phyloP scores from a whole-genome alignment of 2,329 filamentous ascomycete species.

The Ophiostoma populinum region DNA sequence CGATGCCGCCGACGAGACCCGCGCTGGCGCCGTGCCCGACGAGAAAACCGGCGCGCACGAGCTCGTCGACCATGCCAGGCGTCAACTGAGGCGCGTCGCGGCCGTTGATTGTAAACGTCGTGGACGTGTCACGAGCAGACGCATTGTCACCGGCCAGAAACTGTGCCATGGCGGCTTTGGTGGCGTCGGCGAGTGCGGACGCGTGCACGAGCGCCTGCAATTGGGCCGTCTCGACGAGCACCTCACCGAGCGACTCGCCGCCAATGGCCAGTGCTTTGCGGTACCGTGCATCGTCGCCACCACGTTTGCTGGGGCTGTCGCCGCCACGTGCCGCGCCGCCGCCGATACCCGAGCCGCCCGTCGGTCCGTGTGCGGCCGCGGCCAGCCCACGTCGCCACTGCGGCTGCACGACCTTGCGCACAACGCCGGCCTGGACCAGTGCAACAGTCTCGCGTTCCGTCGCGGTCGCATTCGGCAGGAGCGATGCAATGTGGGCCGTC shows the following conservation, averaged over 20 bases:
- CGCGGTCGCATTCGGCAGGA: conserved; percentile 42
- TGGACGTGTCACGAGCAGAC: conserved; percentile 17
- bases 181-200: conserved; percentile 20
- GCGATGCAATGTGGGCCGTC: conserved; percentile 45
- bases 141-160: conserved; percentile 33
- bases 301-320: not conserved
- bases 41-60: conserved; percentile 51
- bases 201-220: conserved; percentile 31
- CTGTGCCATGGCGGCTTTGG: conserved; percentile 32
- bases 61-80: conserved; percentile 30
- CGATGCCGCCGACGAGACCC: conserved; percentile 3
- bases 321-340: not conserved
- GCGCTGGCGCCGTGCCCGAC: conserved; percentile 26
- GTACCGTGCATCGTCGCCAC: conserved; percentile 31
- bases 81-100: conserved; percentile 17
- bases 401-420: conserved; percentile 43
- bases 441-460: conserved; percentile 52
- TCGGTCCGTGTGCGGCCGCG: conserved; percentile 10
- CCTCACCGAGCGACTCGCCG: conserved; percentile 28
- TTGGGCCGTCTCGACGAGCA: conserved; percentile 39
- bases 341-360: conserved; percentile 23
- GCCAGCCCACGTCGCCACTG: conserved; percentile 26
- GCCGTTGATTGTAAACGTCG: conserved; percentile 12
- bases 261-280: conserved; percentile 22
- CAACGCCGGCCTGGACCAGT: conserved; percentile 34